These are phyloP conservation scores for Gnaphalium uliginosum DNA, from an alignment of 129 eudicot species.

Conservation along the genomic window DNA sequence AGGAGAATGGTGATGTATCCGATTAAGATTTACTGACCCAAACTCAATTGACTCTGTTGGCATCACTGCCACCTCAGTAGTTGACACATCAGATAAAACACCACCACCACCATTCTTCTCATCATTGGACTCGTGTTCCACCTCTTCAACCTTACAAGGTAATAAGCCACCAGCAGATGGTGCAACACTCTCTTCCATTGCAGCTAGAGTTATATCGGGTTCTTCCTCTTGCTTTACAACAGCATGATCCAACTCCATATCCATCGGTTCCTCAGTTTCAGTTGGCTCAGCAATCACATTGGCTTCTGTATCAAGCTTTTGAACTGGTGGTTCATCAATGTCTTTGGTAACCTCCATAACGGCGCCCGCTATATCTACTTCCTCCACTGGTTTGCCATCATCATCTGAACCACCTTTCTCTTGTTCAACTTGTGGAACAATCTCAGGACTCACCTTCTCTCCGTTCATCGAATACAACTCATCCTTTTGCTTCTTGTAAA, in stretches of 20 bases:
- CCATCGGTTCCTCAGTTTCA: conserved; percentile 26
- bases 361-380: conserved; percentile 27
- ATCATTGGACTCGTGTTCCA: conserved; percentile 11
- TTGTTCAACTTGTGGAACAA: conserved; percentile 16
- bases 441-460: background rate
- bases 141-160: conserved; percentile 31
- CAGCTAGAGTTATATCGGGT: conserved; percentile 17
- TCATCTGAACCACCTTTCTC: conserved; percentile 29
- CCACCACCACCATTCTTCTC: conserved; percentile 32
- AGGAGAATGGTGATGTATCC: conserved; percentile 96
- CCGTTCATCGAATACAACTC: conserved; percentile 25
- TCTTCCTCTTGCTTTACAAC: conserved; percentile 32
- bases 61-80: conserved; percentile 54
- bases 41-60: conserved; percentile 67
- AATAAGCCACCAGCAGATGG: conserved; percentile 28
- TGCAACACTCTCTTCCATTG: conserved; percentile 4
- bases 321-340: conserved; percentile 11
- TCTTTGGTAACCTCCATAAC: conserved; percentile 22
- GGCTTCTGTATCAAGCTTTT: conserved; percentile 17
- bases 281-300: conserved; percentile 14
- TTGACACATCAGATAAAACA: conserved; percentile 50
- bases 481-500: conserved; percentile 67
- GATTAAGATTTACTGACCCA: conserved; percentile 75
- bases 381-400: conserved; percentile 30
- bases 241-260: conserved; percentile 37